Base-by-base conservation (phyloP, 768 basidiomycete genomes). In the Boletus rubropictus region DNA sequence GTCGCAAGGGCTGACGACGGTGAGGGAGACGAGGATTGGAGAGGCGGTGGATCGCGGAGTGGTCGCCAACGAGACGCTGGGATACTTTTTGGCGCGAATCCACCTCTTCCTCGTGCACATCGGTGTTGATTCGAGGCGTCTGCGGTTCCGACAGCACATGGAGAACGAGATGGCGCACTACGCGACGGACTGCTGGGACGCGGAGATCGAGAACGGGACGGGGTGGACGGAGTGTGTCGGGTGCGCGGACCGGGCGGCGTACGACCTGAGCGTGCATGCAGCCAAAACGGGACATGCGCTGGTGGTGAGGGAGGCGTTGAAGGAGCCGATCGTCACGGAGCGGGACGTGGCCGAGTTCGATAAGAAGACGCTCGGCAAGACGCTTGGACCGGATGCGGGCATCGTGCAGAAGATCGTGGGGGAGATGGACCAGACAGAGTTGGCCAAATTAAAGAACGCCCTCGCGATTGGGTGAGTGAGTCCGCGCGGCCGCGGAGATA, bases 151-250 rank as follows among this genome's bases (percentile, higher is more conserved):
- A 28, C 96, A 99, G 62, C 96, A 99, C 66, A 98, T 98, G 96
- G 78, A 71, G 31, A 99, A 98, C 70, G 96, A 98, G 74, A 98
- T 98, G 95, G 96, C 96, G 1, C 96, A 98, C 67, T 99, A 99
- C 66, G 95, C 96, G 45, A 81, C 92, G 32, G 95, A 98, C 70
- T 99, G 96, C 69, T 99, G 96, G 96, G 96, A 99, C 63, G 96
- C 94, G 35, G 96, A 99, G 72, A 97, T 98, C 54, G 79, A 92
- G 52, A 92, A 89, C 44, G 87, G 89, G 40, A 52, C 51, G 15
- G 65, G 86, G 37, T 99, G 96, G 96, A 95, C 91, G 44, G 96
- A 99, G 71, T 99, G 96, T 66, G 94, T 98, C 46, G 96, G 96
- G 8, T 99, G 96, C 70, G 96, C 96, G 29, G 96, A 99, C 69